phyloP scores from a whole-genome alignment of 257 asterid genomes.

The Anisodus tanguticus region DNA sequence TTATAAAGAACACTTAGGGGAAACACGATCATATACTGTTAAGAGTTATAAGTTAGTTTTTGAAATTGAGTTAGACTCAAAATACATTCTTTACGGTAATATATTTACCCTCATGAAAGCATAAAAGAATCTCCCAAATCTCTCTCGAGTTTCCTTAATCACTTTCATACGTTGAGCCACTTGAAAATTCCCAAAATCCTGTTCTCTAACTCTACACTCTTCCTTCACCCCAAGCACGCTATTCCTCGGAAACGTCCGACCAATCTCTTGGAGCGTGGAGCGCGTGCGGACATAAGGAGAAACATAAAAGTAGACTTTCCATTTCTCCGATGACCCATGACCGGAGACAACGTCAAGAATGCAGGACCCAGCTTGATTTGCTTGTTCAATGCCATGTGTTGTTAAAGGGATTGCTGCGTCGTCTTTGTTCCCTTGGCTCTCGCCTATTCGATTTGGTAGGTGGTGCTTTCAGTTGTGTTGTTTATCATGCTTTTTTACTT shows the following conservation, averaged over 20 bases:
- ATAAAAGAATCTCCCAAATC: conserved; percentile 84
- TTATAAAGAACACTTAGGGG: conserved; percentile 53
- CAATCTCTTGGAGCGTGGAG: conserved; percentile 81
- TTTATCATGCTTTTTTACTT: background rate
- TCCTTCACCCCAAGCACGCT: conserved; percentile 77
- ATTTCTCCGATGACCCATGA: conserved; percentile 51
- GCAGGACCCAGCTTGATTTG: conserved; percentile 59
- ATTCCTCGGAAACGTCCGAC: conserved; percentile 62
- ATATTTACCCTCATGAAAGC: conserved; percentile 92
- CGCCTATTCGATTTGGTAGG: conserved; percentile 90
- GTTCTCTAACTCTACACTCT: conserved; percentile 89
- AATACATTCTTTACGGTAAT: too few relatives aligned
- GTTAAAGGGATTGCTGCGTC: conserved; percentile 73
- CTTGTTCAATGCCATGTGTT: conserved; percentile 62
- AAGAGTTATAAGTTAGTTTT: too few relatives aligned
- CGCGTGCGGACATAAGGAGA: conserved; percentile 87
- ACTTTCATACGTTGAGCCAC: conserved; percentile 78
- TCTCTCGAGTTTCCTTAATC: conserved; percentile 82
- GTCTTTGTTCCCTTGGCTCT: conserved; percentile 83
- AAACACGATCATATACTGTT: conserved; percentile 89
- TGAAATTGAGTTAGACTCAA: too few relatives aligned
- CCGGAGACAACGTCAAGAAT: conserved; percentile 61
- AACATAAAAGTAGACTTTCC: conserved; percentile 83
- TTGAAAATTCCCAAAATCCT: conserved; percentile 96
- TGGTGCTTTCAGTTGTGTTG: conserved; percentile 22